A percentile compares a stretch with the other conserved stretches of the same genome.
Conservation (phyloP, 1,284 basidiomycete genomes). For the Quambalaria eucalypti region DNA sequence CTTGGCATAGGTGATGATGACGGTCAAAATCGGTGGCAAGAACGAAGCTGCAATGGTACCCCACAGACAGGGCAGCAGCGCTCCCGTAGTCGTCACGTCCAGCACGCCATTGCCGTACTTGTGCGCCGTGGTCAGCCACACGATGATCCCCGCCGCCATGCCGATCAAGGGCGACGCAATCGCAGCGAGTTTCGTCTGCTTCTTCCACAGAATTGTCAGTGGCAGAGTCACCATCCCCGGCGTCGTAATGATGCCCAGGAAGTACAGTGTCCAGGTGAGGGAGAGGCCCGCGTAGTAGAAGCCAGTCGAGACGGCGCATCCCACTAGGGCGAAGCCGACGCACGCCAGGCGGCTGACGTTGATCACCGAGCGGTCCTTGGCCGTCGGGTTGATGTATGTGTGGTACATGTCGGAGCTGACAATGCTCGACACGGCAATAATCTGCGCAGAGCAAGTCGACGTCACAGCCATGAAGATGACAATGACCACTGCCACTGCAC, state of each 20-base stretch:
- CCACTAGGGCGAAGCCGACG: slow-evolving; percentile 33
- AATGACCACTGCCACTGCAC: slow-evolving; percentile 34
- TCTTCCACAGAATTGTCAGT: slow-evolving; percentile 37
- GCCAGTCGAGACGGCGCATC: slow-evolving; percentile 19
- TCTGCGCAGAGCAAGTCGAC: slow-evolving; percentile 30
- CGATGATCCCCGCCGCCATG: slow-evolving; percentile 9
- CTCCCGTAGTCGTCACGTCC: slow-evolving; percentile 17
- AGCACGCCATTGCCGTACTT: slow-evolving; percentile 12
- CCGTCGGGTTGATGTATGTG: slow-evolving; percentile 25
- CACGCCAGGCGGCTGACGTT: slow-evolving; percentile 19
- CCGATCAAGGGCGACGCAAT: slow-evolving; percentile 15
- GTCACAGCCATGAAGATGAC: slow-evolving; percentile 34
- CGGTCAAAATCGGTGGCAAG: slow-evolving; percentile 16
- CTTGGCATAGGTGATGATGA: slow-evolving; percentile 6
- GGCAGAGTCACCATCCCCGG: slow-evolving; percentile 17
- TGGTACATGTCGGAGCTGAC: slow-evolving; percentile 32
- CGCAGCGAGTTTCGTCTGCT: slow-evolving; percentile 22
- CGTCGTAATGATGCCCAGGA: slow-evolving; percentile 13
- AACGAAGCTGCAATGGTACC: slow-evolving; percentile 30
- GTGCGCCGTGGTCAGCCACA: slow-evolving; percentile 12
- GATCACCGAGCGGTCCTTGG: slow-evolving; percentile 26
- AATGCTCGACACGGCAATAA: slow-evolving; percentile 34
- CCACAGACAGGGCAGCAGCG: slow-evolving; percentile 28
- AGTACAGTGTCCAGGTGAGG: slow-evolving; percentile 39
- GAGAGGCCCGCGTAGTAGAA: slow-evolving; percentile 29